Conservation (phyloP, 202 grass and related monocot species). For the Zizania palustris region DNA sequence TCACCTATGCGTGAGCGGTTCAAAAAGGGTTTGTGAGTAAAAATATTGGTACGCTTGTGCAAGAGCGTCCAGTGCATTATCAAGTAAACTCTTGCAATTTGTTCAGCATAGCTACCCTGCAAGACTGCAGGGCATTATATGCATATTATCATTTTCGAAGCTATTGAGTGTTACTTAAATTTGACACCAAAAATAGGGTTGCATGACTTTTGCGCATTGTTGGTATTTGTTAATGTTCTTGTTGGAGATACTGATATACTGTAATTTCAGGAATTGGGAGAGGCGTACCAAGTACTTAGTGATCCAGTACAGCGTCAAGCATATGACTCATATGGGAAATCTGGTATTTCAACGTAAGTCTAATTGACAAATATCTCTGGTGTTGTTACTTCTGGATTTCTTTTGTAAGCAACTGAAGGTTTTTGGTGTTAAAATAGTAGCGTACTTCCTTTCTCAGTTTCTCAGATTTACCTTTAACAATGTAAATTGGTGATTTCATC, state of each 20-base stretch:
- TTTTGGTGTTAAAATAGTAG: neutral
- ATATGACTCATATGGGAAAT: constrained; percentile 70
- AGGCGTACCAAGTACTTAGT: constrained; percentile 84
- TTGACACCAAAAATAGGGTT: neutral
- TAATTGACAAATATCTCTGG: constrained; percentile 22
- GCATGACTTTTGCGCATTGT: neutral
- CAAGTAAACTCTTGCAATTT: constrained; percentile 15
- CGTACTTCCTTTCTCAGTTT: neutral
- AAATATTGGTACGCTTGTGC: neutral
- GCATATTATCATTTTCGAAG: constrained; percentile 16
- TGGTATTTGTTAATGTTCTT: neutral
- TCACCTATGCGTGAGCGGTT: neutral
- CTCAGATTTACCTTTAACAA: constrained; percentile 1
- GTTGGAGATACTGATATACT: constrained; percentile 25
- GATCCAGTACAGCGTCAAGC: constrained; percentile 60
- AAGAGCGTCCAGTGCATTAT: constrained; percentile 1
- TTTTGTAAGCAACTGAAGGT: constrained; percentile 4
- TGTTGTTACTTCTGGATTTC: neutral
- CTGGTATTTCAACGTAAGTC: constrained; percentile 74
- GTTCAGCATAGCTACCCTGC: neutral
- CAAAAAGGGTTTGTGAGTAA: neutral
- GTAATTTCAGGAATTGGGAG: constrained; percentile 70
- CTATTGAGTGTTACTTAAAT: neutral
- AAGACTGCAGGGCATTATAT: neutral
- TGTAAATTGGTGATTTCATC: constrained; percentile 10